Percentiles rank a stretch among this genome's conserved stretches.
Conservation (phyloP, 768 basidiomycete species). For the Daedaleopsis sinensis region DNA sequence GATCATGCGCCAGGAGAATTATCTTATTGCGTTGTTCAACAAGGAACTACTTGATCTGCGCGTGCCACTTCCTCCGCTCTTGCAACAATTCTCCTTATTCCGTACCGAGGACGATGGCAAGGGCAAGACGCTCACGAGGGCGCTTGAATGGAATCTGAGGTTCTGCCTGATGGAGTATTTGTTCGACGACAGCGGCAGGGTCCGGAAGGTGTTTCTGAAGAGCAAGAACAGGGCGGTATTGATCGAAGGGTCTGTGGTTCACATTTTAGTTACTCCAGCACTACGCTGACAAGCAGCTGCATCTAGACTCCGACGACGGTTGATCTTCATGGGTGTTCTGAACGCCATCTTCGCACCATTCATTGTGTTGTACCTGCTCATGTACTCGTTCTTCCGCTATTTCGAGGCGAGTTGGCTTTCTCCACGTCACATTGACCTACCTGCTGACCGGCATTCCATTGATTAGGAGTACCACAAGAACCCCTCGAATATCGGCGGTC, state of each 20-base stretch:
- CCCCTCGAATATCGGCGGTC: slow-evolving; percentile 90
- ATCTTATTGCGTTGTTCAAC: slow-evolving; percentile 96
- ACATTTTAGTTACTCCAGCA: neutral
- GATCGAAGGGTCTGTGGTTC: slow-evolving; percentile 74
- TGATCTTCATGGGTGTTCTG: slow-evolving; percentile 96
- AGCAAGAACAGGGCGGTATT: slow-evolving; percentile 76
- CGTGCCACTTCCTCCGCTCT: slow-evolving; percentile 69
- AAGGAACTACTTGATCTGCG: slow-evolving; percentile 92
- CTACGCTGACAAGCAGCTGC: neutral
- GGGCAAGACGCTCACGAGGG: slow-evolving; percentile 82
- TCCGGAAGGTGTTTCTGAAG: slow-evolving; percentile 90
- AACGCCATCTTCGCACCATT: slow-evolving; percentile 97
- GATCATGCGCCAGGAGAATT: slow-evolving; percentile 98
- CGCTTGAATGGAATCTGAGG: slow-evolving; percentile 95
- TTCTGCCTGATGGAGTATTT: slow-evolving; percentile 96
- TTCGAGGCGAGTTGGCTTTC: slow-evolving; percentile 74
- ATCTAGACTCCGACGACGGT: slow-evolving; percentile 73
- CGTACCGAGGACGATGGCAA: slow-evolving; percentile 52
- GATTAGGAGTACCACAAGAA: slow-evolving; percentile 97
- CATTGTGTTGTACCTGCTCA: slow-evolving; percentile 92
- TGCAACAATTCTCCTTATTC: slow-evolving; percentile 49
- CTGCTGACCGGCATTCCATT: slow-evolving; percentile 11
- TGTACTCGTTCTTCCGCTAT: slow-evolving; percentile 99
- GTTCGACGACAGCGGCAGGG: slow-evolving; percentile 88
- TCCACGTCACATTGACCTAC: neutral